These are phyloP conservation scores for Ustilago esculenta DNA, from an alignment of 1,284 basidiomycete genomes.

Conservation along the genomic window DNA sequence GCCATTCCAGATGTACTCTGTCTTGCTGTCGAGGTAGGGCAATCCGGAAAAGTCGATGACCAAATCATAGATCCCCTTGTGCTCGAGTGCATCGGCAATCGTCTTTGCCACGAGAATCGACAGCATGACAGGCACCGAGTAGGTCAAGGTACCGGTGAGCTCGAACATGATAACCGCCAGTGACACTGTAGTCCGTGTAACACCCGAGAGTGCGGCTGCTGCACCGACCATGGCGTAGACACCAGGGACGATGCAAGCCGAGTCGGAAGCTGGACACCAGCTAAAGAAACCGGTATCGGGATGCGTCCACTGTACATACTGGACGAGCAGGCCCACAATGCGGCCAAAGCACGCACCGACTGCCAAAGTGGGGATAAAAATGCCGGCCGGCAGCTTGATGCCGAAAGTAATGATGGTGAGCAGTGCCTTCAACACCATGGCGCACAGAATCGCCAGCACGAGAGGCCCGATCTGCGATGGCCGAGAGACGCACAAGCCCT, in stretches of 20 bases:
- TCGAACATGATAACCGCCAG: constrained; percentile 98
- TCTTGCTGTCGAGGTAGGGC: constrained; percentile 89
- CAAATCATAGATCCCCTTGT: constrained; percentile 93
- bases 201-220: constrained; percentile 79
- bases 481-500: constrained; percentile 78
- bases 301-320: constrained; percentile 78
- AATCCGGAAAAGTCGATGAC: constrained; percentile 78
- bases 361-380: constrained; percentile 94
- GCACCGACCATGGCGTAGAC: constrained; percentile 86
- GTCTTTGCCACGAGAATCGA: constrained; percentile 88
- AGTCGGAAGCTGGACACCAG: constrained; percentile 48
- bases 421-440: constrained; percentile 71
- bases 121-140: constrained; percentile 94
- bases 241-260: constrained; percentile 74
- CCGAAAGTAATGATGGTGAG: constrained; percentile 93
- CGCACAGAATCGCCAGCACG: constrained; percentile 75
- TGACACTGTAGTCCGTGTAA: constrained; percentile 83
- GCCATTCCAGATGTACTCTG: constrained; percentile 80
- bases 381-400: constrained; percentile 79
- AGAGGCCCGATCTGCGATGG: constrained; percentile 77
- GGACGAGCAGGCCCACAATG: constrained; percentile 84
- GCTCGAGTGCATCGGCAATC: constrained; percentile 81
- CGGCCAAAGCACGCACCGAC: constrained; percentile 94
- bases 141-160: constrained; percentile 90
- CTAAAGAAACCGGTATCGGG: constrained; percentile 76